Evolutionary conservation across 257 asterid genomes (phyloP), one percentile per base, ranked within the genome.

Genomic region (Solanum boliviense): DNA sequence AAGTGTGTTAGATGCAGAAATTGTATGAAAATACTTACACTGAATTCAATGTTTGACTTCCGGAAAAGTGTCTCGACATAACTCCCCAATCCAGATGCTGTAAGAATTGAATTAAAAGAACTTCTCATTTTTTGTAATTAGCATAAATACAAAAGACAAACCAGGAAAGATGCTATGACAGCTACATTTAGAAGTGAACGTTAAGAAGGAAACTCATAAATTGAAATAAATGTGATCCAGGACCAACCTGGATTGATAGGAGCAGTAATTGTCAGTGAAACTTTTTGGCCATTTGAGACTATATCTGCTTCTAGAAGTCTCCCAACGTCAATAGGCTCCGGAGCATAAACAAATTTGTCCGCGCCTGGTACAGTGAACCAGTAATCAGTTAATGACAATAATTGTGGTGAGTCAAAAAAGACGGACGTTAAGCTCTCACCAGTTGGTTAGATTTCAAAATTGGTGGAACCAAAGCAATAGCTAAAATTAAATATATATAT

Each of bases 291-390:
- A 81, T 93, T 92, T 81, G 92, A 89, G 23, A 91, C 38, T 39
- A 96, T 92, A 92, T 94, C 98, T 75, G 90, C 98, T 93, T 96
- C 94, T 84, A 96, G 90, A 91, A 95, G 95, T 86, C 98, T 94
- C 65, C 95, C 96, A 32, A 95, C 93, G 52, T 96, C 99, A 87
- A 94, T 93, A 20, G 99, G 98, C 91, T 96, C 99, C 1, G 98
- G 99, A 88, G 99, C 99, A 90, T 96, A 96, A 85, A 94, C 93
- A 25, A 87, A 91, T 90, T 96, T 96, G 92, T 92, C 92, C 12
- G 99, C 99, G 91, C 98, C 99, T 96, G 71, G 46, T 36, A 68
- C 84, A 87, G 71, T 38, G 87, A 68, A 87, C 27, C 10, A 46
- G 29, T 46, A 35, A 89, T 52, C 27, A 52, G 29, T 15, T 48